Evolutionary conservation across 2,329 filamentous ascomycete genomes (phyloP), one percentile per base, ranked within the genome.

Genomic region (Phyllosticta citribraziliensis): DNA sequence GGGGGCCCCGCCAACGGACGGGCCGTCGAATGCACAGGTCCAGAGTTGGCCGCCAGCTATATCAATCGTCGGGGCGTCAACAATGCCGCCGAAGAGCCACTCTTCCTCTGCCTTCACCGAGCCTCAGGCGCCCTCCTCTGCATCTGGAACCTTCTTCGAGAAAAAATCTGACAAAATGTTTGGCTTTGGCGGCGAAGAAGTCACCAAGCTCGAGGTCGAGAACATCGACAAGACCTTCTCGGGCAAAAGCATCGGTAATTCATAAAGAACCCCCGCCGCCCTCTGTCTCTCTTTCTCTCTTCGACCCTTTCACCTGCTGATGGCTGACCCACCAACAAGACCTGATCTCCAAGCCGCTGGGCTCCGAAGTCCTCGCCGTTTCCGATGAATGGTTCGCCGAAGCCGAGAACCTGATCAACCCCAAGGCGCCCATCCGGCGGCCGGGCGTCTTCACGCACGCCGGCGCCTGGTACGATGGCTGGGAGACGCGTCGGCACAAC

Each of bases 391-490:
- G 78, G 76, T 86, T 85, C 73, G 83, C 83, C 58, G 74, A 77
- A 2, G 83, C 82, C 58, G 73, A 75, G 10, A 85, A 85, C 72
- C 80, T 86, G 63, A 79, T 80, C 58, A 84, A 80, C 0, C 81
- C 82, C 0, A 80, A 79, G 1, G 73, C 81, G 1, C 80, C 82
- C 2, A 74, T 85, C 65, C 80, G 79, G 65, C 80, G 79, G 62
- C 79, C 81, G 0, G 83, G 82, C 57, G 77, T 83, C 67, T 85
- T 84, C 72, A 77, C 81, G 51, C 80, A 83, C 69, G 78, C 82
- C 3, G 83, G 83, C 62, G 82, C 82, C 55, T 86, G 83, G 83
- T 86, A 84, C 68, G 83, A 86, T 68, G 83, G 83, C 19, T 86
- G 83, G 83, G 83, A 86, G 65, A 85, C 83, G 5, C 76, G 83